These are phyloP conservation scores for Chlamydomonas sphaeroides DNA, from an alignment of 139 green algal genomes.

Conservation along the genomic window DNA sequence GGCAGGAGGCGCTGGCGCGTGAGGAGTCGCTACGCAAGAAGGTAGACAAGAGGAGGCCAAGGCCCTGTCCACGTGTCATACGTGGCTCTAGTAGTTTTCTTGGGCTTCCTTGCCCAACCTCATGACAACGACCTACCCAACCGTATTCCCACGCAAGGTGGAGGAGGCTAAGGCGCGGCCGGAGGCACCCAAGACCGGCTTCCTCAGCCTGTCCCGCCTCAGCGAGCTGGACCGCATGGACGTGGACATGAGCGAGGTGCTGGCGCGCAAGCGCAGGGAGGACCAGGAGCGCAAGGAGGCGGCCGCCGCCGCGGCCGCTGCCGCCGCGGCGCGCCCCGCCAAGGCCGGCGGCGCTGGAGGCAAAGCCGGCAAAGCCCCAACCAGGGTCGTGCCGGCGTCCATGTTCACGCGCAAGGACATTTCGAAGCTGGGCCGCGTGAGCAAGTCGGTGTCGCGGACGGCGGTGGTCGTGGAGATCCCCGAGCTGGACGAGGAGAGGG, in stretches of 20 bases:
- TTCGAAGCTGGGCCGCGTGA: slow-evolving; percentile 13
- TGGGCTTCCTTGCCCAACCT: too few species aligned
- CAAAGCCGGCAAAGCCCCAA: neutral
- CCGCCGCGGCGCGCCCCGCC: neutral
- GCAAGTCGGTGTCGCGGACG: slow-evolving; percentile 15
- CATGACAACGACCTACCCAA: too few species aligned
- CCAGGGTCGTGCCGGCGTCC: neutral
- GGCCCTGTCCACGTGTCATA: too few species aligned
- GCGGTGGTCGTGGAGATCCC: neutral
- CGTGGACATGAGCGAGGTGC: slow-evolving; percentile 73
- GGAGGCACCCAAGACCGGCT: neutral
- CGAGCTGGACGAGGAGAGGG: slow-evolving; percentile 19
- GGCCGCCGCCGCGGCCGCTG: neutral
- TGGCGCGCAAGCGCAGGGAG: slow-evolving; percentile 37
- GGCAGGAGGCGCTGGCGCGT: slow-evolving; percentile 59
- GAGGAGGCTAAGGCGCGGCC: slow-evolving; percentile 18
- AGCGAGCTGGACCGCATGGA: slow-evolving; percentile 69
- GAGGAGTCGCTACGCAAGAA: slow-evolving; percentile 52
- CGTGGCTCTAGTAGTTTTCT: too few species aligned
- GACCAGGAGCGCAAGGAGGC: slow-evolving; percentile 1
- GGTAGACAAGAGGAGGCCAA: slow-evolving; percentile 41
- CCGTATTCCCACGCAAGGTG: too few species aligned
- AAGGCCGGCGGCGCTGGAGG: too few species aligned
- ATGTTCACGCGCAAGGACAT: slow-evolving; percentile 41
- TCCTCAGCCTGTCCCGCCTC: slow-evolving; percentile 64